These are phyloP conservation scores for Mucor racemosus DNA, from an alignment of 371 early-diverging fungal genomes.

Conservation along the genomic window DNA sequence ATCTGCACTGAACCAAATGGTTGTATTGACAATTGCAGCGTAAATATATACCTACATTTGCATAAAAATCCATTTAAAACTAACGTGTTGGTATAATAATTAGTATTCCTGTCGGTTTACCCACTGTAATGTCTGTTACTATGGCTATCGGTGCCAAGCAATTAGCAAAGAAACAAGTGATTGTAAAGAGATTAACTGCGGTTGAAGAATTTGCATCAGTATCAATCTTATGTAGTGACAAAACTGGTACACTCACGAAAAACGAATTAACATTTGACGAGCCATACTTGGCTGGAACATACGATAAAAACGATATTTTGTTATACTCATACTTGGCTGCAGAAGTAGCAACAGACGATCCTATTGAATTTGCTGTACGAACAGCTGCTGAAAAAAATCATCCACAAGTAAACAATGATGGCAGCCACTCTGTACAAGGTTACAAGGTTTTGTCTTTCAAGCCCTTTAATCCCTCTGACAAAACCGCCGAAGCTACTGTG, in stretches of 20 bases:
- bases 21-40: conserved; percentile 37
- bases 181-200: conserved; percentile 92
- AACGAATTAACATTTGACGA: conserved; percentile 91
- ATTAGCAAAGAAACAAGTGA: conserved; percentile 89
- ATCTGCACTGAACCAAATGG: conserved; percentile 76
- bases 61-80: no score
- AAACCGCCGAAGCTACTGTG: conserved; percentile 89
- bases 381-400: conserved; percentile 83
- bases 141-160: conserved; percentile 94
- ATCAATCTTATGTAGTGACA: conserved; percentile 93
- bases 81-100: not conserved
- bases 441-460: conserved; percentile 83
- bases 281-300: conserved; percentile 79
- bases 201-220: conserved; percentile 96
- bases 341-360: conserved; percentile 91
- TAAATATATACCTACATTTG: conserved; percentile 2
- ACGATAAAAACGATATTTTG: conserved; percentile 84
- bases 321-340: conserved; percentile 86
- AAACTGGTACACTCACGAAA: conserved; percentile 94
- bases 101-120: conserved; percentile 92
- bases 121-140: conserved; percentile 93
- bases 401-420: conserved; percentile 64
- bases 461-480: conserved; percentile 82
- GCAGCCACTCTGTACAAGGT: conserved; percentile 58
- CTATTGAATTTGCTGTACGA: conserved; percentile 92